Percentiles rank a stretch among this genome's conserved stretches.
phyloP scores from a whole-genome alignment of 139 green algal species.

The Chlorella sp. region DNA sequence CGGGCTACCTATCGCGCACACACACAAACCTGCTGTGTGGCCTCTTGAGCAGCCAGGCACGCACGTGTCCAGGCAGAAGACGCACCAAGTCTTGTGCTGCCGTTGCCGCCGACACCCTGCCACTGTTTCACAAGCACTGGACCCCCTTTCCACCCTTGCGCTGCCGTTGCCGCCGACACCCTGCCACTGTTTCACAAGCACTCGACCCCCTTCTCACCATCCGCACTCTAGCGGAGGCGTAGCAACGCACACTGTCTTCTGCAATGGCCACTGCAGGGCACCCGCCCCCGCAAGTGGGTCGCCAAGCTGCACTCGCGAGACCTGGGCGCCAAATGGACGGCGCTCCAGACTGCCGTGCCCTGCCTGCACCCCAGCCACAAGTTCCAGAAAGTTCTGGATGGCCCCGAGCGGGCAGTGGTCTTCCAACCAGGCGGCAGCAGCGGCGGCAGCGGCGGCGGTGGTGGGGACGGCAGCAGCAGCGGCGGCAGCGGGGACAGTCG shows the following conservation, averaged over 20 bases:
- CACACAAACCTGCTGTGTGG: too few species aligned
- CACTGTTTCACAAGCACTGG: too few species aligned
- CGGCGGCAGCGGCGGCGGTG: neutral
- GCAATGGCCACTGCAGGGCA: neutral
- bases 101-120: neutral
- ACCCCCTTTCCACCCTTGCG: neutral
- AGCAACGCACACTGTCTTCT: neutral
- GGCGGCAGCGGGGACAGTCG: neutral
- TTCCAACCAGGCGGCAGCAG: neutral
- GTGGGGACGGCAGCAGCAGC: neutral
- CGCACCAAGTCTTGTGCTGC: neutral
- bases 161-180: neutral
- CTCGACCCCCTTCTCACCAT: too few species aligned
- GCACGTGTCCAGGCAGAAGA: too few species aligned
- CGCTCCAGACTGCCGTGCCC: constrained; percentile 43
- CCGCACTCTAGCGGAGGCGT: too few species aligned
- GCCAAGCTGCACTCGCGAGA: constrained; percentile 38
- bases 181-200: too few species aligned
- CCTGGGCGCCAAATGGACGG: constrained; percentile 21
- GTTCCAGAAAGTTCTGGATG: constrained; percentile 28
- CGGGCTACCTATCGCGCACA: too few species aligned
- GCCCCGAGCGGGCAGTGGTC: constrained; percentile 48
- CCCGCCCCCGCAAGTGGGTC: constrained; percentile 29
- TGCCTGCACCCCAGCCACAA: constrained; percentile 50
- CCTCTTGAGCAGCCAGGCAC: too few species aligned